phyloP scores from a whole-genome alignment of 176 grass and related monocot genomes.

The Dactylis glomerata region DNA sequence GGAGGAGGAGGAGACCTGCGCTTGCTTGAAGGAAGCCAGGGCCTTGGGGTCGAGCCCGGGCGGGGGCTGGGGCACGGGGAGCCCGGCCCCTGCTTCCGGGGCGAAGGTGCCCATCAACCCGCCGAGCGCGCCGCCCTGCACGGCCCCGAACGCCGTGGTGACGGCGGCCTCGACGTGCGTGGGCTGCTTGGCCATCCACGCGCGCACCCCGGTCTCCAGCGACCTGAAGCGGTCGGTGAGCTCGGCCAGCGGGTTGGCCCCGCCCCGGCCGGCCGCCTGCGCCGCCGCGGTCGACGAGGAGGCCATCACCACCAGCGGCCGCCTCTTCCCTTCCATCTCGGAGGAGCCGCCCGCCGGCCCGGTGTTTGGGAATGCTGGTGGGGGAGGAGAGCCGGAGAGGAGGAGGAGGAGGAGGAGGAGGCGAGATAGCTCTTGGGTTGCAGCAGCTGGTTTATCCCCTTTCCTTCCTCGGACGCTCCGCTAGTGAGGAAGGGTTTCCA shows the following conservation, averaged over 20 bases:
- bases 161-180: constrained; percentile 71
- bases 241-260: constrained; percentile 61
- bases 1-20: constrained; percentile 42
- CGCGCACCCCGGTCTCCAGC: constrained; percentile 58
- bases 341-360: neutral
- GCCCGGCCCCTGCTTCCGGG: constrained; percentile 35
- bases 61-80: constrained; percentile 38
- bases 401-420: neutral
- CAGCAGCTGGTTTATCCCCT: constrained; percentile 31
- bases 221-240: constrained; percentile 45
- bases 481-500: neutral
- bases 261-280: constrained; percentile 22
- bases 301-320: constrained; percentile 45
- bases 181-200: constrained; percentile 75
- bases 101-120: constrained; percentile 76
- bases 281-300: constrained; percentile 29
- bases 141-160: constrained; percentile 57
- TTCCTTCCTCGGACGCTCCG: constrained; percentile 34
- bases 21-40: constrained; percentile 69
- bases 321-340: constrained; percentile 40
- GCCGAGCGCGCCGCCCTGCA: constrained; percentile 79
- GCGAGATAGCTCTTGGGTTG: neutral
- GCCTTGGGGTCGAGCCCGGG: constrained; percentile 49
- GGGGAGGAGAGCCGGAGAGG: neutral
- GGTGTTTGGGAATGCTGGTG: neutral